Evolutionary conservation across 257 asterid species (phyloP).

Genomic region (Nyctanthes arbortristis): DNA sequence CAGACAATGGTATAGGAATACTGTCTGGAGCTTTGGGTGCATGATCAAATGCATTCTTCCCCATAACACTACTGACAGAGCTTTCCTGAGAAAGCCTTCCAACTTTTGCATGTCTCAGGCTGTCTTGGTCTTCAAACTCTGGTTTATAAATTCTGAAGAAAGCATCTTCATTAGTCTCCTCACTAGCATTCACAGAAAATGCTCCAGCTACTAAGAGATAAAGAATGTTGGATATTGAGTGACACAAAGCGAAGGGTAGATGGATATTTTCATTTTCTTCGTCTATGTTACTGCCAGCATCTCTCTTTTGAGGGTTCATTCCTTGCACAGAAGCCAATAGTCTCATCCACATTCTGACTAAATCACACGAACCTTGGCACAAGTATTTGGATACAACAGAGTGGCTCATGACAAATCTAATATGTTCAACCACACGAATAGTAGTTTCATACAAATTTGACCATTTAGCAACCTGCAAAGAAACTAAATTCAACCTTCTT

Average conservation of each 20-base stretch:
- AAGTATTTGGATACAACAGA: constrained; percentile 71
- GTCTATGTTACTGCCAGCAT: constrained; percentile 76
- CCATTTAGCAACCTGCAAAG: constrained; percentile 81
- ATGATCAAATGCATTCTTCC: constrained; percentile 51
- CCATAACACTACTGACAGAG: constrained; percentile 62
- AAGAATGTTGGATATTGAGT: constrained; percentile 68
- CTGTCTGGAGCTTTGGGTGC: constrained; percentile 44
- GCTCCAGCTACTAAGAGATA: constrained; percentile 86
- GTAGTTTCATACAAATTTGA: constrained; percentile 71
- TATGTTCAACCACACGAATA: constrained; percentile 77
- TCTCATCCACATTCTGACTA: constrained; percentile 77
- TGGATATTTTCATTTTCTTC: constrained; percentile 79
- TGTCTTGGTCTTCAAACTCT: constrained; percentile 77
- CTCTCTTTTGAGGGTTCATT: constrained; percentile 90
- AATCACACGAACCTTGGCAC: constrained; percentile 67
- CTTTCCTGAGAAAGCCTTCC: constrained; percentile 92
- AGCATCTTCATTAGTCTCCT: constrained; percentile 51
- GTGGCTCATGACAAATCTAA: constrained; percentile 93
- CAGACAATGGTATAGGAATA: constrained; percentile 62
- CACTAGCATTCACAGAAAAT: constrained; percentile 46
- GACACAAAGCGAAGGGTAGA: constrained; percentile 77
- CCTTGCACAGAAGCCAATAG: constrained; percentile 92
- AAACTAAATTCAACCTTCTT: constrained; percentile 30
- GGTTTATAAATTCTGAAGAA: constrained; percentile 33
- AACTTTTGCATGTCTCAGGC: constrained; percentile 82